Evolutionary conservation across 805 yeast species (phyloP).

Genomic region (Starmera quercuum): DNA sequence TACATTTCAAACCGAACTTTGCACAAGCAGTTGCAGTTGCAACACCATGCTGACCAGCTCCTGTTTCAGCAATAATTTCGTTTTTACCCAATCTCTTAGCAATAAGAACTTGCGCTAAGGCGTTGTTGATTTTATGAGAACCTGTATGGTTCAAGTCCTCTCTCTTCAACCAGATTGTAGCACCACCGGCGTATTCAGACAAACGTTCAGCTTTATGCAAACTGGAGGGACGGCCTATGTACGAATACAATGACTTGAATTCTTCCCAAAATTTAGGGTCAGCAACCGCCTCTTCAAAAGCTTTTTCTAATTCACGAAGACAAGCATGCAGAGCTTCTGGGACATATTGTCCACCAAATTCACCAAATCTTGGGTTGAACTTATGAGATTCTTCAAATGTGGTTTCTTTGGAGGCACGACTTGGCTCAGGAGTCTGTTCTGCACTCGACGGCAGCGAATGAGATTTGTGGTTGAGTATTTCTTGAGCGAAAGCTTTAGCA

Average conservation of each 20-base stretch:
- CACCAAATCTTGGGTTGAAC: conserved; percentile 79
- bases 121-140: conserved; percentile 81
- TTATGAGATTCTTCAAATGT: conserved; percentile 53
- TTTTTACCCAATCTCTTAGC: conserved; percentile 75
- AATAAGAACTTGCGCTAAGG: conserved; percentile 71
- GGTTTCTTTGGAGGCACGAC: conserved; percentile 21
- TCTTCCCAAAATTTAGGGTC: conserved; percentile 95
- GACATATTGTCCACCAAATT: conserved; percentile 97
- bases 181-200: conserved; percentile 88
- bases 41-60: conserved; percentile 93
- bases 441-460: conserved; percentile 18
- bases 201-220: conserved; percentile 88
- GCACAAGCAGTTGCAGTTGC: conserved; percentile 93
- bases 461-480: conserved; percentile 57
- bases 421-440: conserved; percentile 4
- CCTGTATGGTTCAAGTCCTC: conserved; percentile 93
- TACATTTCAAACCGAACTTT: conserved; percentile 87
- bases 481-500: conserved; percentile 61
- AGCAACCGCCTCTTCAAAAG: conserved; percentile 79
- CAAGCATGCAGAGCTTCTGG: conserved; percentile 95
- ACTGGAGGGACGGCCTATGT: conserved; percentile 95
- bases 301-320: conserved; percentile 79
- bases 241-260: conserved; percentile 72
- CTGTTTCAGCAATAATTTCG: conserved; percentile 80
- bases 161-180: conserved; percentile 94